A percentile compares a stretch with the other conserved stretches of the same genome.
Conservation (phyloP, 2,329 filamentous ascomycete species). For the Fonsecaea multimorphosa region DNA sequence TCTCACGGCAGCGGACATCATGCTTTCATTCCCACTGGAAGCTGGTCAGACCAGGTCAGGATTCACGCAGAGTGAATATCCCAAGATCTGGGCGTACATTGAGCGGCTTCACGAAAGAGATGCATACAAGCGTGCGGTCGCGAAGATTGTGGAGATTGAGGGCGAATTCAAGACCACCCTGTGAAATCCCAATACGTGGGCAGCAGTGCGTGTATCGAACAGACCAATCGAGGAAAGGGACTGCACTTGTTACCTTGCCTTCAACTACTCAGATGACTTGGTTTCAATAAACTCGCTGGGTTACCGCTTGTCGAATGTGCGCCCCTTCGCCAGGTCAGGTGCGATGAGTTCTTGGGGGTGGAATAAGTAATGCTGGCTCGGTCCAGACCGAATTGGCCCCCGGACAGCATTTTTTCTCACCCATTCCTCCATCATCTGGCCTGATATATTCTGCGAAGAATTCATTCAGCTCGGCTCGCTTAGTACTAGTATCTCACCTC, state of each 20-base stretch:
- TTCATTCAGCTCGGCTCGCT: background rate
- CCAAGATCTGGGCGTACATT: constrained; percentile 47
- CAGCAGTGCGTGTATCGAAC: background rate
- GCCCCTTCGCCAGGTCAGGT: background rate
- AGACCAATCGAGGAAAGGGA: background rate
- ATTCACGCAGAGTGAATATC: constrained; percentile 47
- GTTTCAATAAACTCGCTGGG: background rate
- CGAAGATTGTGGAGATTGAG: constrained; percentile 51
- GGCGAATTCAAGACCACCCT: constrained; percentile 41
- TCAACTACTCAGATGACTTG: background rate
- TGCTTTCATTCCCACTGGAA: constrained; percentile 55
- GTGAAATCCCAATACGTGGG: constrained; percentile 15
- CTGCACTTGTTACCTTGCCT: background rate
- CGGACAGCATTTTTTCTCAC: background rate
- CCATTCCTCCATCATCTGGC: background rate
- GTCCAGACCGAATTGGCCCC: background rate
- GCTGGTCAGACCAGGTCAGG: constrained; percentile 45
- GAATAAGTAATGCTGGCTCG: background rate
- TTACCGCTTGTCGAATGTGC: background rate
- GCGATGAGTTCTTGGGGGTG: background rate
- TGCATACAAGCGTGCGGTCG: constrained; percentile 49
- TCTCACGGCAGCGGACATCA: constrained; percentile 54
- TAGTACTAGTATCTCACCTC: background rate
- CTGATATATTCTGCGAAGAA: background rate
- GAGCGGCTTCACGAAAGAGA: constrained; percentile 46